Base-by-base conservation (phyloP, 1,284 basidiomycete species). In the Phylloporus sp. region DNA sequence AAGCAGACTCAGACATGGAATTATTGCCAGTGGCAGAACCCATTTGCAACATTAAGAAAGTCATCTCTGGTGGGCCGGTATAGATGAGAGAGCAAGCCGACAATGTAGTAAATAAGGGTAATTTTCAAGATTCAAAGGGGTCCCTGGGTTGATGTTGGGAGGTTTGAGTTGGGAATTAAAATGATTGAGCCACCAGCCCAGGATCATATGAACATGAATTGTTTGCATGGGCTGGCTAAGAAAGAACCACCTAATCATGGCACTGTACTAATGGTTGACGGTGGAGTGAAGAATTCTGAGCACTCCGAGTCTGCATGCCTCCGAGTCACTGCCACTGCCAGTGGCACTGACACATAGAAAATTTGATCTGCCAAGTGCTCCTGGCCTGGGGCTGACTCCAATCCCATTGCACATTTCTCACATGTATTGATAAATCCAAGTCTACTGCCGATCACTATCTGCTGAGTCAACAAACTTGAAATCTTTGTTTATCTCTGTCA, bases 1-100 rank as follows among this genome's bases (percentile, higher is more conserved):
- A 98, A 95, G n/a, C 95, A 88, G 68, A 99, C 94, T 20, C 92
- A 86, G 40, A 94, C n/a, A n/a, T n/a, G n/a, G n/a, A n/a, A n/a
- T n/a, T n/a, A n/a, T n/a, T n/a, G 77, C 3, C 98, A 88, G 69
- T 97, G 88, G 91, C 95, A 97, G 77, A 96, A 96, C 11, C 91
- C 90, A 52, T 86, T 92, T 5, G 97, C 91, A 6, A 95, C 90
- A 31, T 86, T 87, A 44, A 99, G 83, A 62, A 98, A 89, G 71
- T 98, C 95, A 56, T 96, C 94, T 57, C 90, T 87, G 0, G 92
- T 93, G 0, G 94, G 95, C 52, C 92, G 82, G 69, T 93, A 90
- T n/a, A 91, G 80, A 69, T 94, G 89, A 6, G 92, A 92, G 32
- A 93, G 78, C 29, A 90, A n/a, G n/a, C 24, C 89, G 86, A 54